A percentile compares a stretch with the other conserved stretches of the same genome.
Evolutionary conservation across 768 basidiomycete genomes (phyloP).

Genomic region (Psilocybe cubensis): DNA sequence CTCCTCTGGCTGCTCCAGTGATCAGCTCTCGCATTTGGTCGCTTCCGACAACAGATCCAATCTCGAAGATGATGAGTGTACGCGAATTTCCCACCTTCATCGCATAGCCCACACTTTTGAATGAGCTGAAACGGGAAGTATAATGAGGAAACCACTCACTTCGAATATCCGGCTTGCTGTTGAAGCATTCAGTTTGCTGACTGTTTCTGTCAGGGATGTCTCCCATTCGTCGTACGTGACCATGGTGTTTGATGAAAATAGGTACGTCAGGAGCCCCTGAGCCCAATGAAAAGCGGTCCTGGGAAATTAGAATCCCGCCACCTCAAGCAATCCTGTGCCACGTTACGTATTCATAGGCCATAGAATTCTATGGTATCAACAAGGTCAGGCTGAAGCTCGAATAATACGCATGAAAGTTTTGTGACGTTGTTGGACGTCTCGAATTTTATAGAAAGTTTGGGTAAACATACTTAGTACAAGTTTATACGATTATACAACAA

Average conservation of each 20-base stretch:
- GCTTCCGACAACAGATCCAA: neutral
- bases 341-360: neutral
- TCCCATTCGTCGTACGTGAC: neutral
- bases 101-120: too few relatives aligned
- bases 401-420: neutral
- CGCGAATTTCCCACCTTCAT: neutral
- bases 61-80: neutral
- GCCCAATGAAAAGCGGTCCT: neutral
- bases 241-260: neutral
- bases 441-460: neutral
- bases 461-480: neutral
- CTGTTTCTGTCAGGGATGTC: neutral
- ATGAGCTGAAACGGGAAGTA: too few relatives aligned
- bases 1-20: neutral
- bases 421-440: neutral
- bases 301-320: neutral
- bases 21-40: neutral
- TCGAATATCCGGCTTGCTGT: neutral
- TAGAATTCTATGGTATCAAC: neutral
- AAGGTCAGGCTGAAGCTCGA: neutral
- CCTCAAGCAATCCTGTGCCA: neutral
- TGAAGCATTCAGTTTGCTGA: neutral
- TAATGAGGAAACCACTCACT: neutral
- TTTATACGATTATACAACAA: neutral
- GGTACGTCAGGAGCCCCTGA: neutral